A percentile compares a stretch with the other conserved stretches of the same genome.
phyloP scores from a whole-genome alignment of 257 asterid species.

The Solanum gandarillasii region DNA sequence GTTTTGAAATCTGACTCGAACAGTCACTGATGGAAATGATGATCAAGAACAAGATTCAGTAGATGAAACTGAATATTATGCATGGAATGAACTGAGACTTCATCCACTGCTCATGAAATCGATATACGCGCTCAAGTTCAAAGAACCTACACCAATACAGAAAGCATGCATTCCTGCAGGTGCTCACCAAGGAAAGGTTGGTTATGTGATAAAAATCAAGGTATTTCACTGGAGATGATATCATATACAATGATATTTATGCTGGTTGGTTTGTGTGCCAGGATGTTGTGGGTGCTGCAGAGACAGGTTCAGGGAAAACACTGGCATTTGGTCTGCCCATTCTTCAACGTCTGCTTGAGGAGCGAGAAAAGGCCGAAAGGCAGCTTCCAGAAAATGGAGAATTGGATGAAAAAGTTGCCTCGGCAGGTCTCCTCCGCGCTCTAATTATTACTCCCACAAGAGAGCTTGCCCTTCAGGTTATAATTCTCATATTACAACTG shows the following conservation, averaged over 20 bases:
- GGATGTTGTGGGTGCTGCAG: slow-evolving; percentile 99
- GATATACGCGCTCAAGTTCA: slow-evolving; percentile 64
- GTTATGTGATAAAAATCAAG: slow-evolving; percentile 2
- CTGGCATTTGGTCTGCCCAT: slow-evolving; percentile 98
- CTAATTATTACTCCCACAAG: slow-evolving; percentile 90
- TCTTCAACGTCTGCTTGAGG: slow-evolving; percentile 86
- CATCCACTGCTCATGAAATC: slow-evolving; percentile 85
- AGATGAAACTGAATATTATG: slow-evolving; percentile 64
- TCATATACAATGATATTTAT: slow-evolving; percentile 12
- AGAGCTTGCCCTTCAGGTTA: slow-evolving; percentile 96
- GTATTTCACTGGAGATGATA: background rate
- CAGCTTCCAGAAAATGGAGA: slow-evolving; percentile 37
- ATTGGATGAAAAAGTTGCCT: slow-evolving; percentile 43
- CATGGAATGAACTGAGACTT: slow-evolving; percentile 90
- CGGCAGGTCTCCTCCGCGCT: slow-evolving; percentile 61
- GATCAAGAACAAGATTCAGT: slow-evolving; percentile 39
- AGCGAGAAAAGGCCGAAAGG: slow-evolving; percentile 66
- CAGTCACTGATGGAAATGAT: slow-evolving; percentile 27
- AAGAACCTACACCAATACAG: slow-evolving; percentile 91
- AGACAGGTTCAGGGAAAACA: slow-evolving; percentile 98
- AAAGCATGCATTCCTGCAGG: slow-evolving; percentile 90
- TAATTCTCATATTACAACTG: background rate
- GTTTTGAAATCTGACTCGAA: slow-evolving; percentile 6
- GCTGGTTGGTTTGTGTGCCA: slow-evolving; percentile 24
- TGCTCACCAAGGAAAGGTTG: slow-evolving; percentile 98